phyloP scores from a whole-genome alignment of 176 grass and related monocot species.

The Raddia guianensis region DNA sequence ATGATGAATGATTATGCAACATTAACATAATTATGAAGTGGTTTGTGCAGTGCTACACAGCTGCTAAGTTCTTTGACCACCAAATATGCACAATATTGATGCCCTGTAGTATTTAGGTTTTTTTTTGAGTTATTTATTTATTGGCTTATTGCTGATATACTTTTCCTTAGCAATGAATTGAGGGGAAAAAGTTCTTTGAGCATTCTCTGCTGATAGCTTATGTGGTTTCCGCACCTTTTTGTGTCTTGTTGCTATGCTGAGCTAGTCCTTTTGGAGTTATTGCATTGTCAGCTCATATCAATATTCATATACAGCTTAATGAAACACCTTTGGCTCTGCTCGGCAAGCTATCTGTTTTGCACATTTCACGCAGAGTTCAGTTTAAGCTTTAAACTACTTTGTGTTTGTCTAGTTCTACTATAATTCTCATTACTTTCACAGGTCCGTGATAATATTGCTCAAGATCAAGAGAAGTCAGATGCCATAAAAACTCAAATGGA shows the following conservation, averaged over 20 bases:
- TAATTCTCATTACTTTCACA: conserved; percentile 41
- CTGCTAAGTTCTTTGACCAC: neutral
- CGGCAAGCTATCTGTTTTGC: neutral
- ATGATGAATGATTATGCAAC: neutral
- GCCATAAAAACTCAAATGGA: conserved; percentile 87
- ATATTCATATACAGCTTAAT: conserved; percentile 22
- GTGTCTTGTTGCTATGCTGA: neutral
- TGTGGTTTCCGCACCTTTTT: neutral
- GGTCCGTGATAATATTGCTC: conserved; percentile 87
- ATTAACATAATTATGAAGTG: neutral
- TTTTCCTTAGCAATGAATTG: too few relatives aligned
- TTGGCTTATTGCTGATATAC: too few relatives aligned
- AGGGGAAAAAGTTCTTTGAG: neutral
- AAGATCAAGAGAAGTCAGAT: conserved; percentile 92
- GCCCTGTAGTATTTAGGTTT: too few relatives aligned
- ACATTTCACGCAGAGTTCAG: conserved; percentile 1
- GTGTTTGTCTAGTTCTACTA: neutral
- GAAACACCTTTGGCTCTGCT: conserved; percentile 10
- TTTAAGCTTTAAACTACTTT: conserved; percentile 14
- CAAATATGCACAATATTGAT: too few relatives aligned
- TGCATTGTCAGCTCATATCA: conserved; percentile 11
- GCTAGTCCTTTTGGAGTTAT: neutral
- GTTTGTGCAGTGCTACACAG: neutral
- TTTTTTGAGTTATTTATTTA: too few relatives aligned
- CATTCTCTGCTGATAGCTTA: neutral